Evolutionary conservation across 768 basidiomycete genomes (phyloP), one percentile per base, ranked within the genome.

Genomic region (Panus rudis): DNA sequence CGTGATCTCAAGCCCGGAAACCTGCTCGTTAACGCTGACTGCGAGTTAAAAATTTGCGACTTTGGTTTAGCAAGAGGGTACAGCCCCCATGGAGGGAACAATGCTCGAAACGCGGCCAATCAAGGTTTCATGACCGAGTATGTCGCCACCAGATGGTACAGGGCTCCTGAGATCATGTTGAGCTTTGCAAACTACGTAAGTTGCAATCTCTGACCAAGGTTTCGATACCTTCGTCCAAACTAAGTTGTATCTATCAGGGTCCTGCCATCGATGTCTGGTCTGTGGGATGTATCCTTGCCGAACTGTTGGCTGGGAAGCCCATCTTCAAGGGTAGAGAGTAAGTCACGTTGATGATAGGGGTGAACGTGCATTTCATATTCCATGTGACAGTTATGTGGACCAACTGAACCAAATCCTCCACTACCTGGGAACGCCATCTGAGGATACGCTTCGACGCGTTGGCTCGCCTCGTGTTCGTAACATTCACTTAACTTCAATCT

Each of bases 111-210:
- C 1, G 79, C 84, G 17, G 81, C 83, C 27, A 86, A 87, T 56
- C 85, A 84, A 56, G 94, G 94, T 0, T 97, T 98, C 67, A 97
- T 98, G 94, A 98, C 96, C 0, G 96, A 98, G 67, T 98, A 94
- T 62, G 87, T 98, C 24, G 94, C 94, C n/a, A 99, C 94, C 6
- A 75, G 94, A 44, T 98, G 94, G 94, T 99, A 99, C 62, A 75
- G 94, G 26, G 94, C 94, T 17, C 94, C 96, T 0, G 96, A 99
- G 68, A 99, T 98, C 65, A 99, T 98, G 96, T 62, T 98, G 54
- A 92, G 90, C 68, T 94, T 92, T 54, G 89, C 89, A 17, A 92
- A 92, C 68, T 92, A 92, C 57, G 92, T 92, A 52, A 62, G 86
- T 69, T 19, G 12, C 31, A 3, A 10, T 20, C 3, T 5, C n/a